Evolutionary conservation across 345 rosid species (phyloP), one percentile per base, ranked within the genome.

Genomic region (Clarkia xantiana): DNA sequence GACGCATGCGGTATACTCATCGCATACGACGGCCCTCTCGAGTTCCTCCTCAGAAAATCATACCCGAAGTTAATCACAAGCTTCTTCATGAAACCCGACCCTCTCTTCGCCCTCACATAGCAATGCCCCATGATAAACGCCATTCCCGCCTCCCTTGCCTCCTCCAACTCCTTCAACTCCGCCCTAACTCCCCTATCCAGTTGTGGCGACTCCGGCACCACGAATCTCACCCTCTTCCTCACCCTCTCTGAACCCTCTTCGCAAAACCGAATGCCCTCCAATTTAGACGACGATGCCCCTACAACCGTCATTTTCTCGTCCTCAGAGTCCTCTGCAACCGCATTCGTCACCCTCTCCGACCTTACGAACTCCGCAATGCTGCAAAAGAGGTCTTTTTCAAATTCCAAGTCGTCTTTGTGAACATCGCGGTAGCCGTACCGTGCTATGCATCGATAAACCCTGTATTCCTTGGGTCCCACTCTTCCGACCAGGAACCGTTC

Each of bases 141-240:
- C 79, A 91, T 72, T 40, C 98, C 98, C 0, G 90, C 83, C 59
- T 91, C 96, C 72, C 98, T 72, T 1, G 96, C 96, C 57, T 84
- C 93, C 71, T 67, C 76, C 22, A 91, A 76, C 57, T 84, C 96
- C 52, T 23, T 68, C 63, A 91, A 45, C 79, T 91, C 98, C 54
- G 72, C 83, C 47, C 67, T 68, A 14, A 70, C 53, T 0, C 68
- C 74, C 16, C 18, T 58, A 20, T 75, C 71, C 5, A 79, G 67
- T 39, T 42, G 62, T 3, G 70, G 64, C 53, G 80, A 75, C 53
- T 78, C 85, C 0, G 94, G 98, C 47, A 91, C 67, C 2, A 84
- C 57, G 23, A 91, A 91, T 63, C 96, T 70, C 56, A 91, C 96
- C 61, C 83, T 71, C 61, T 81, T 91, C 57, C 59, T 70, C 19